Conservation (phyloP, 768 basidiomycete species). For the Kwoniella sp. region DNA sequence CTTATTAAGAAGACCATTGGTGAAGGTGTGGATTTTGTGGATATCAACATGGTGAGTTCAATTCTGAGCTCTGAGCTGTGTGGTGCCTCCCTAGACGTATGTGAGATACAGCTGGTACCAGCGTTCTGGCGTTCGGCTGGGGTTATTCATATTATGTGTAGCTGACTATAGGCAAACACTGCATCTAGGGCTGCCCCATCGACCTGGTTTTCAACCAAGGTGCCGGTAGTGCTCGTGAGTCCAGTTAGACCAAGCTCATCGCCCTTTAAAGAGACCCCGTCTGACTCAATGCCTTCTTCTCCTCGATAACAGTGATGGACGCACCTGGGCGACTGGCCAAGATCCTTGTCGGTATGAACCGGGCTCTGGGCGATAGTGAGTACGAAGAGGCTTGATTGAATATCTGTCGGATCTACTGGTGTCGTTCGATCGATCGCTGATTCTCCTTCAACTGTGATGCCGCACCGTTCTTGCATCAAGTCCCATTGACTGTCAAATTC, state of each 20-base stretch:
- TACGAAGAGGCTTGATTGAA: background rate
- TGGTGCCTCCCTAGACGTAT: too few species aligned
- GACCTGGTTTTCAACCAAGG: slow-evolving; percentile 91
- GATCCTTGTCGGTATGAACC: slow-evolving; percentile 87
- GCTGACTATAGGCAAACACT: slow-evolving; percentile 1
- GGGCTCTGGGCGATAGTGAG: slow-evolving; percentile 74
- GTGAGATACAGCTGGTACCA: too few species aligned
- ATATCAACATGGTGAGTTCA: slow-evolving; percentile 66
- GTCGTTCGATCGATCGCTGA: background rate
- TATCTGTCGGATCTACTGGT: background rate
- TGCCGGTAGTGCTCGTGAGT: slow-evolving; percentile 83
- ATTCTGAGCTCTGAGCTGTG: background rate
- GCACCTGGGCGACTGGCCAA: slow-evolving; percentile 77
- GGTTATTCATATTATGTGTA: background rate
- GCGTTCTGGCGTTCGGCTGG: too few species aligned
- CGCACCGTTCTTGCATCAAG: slow-evolving; percentile 13
- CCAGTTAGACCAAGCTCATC: background rate
- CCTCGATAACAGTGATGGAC: slow-evolving; percentile 75
- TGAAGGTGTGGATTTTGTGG: slow-evolving; percentile 79
- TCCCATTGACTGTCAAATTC: slow-evolving; percentile 67
- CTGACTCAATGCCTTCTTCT: background rate
- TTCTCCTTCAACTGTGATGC: background rate
- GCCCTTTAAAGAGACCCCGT: background rate
- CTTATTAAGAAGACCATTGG: slow-evolving; percentile 71
- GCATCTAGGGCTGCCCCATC: slow-evolving; percentile 92